phyloP scores from a whole-genome alignment of 2,329 filamentous ascomycete genomes.

The Stagonosporopsis chrysanthemi region DNA sequence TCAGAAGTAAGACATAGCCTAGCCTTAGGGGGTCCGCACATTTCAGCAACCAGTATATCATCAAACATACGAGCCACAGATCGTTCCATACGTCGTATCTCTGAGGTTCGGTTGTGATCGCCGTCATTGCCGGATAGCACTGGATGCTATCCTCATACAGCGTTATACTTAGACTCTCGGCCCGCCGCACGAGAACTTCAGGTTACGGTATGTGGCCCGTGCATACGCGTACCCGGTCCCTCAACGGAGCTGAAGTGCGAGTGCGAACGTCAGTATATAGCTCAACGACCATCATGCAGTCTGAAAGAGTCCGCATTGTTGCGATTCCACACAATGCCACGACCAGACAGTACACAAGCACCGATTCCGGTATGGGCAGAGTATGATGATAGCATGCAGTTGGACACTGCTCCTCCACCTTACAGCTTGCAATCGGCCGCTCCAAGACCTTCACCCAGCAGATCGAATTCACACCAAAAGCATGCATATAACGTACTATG shows the following conservation, averaged over 20 bases:
- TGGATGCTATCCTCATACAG: neutral
- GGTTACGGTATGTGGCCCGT: neutral
- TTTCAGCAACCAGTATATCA: too few relatives aligned
- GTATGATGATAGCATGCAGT: conserved; percentile 2
- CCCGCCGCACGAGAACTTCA: neutral
- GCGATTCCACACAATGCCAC: neutral
- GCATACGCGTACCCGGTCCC: conserved; percentile 17
- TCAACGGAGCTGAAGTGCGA: neutral
- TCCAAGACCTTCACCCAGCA: neutral
- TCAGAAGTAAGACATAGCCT: too few relatives aligned
- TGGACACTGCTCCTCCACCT: conserved; percentile 6
- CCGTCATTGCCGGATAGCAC: neutral
- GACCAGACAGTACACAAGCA: conserved; percentile 8
- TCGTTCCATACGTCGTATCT: neutral
- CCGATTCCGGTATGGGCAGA: conserved; percentile 10
- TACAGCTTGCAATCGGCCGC: neutral
- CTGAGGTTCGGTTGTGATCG: neutral
- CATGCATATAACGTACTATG: neutral
- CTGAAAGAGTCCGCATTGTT: neutral
- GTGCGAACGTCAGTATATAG: neutral
- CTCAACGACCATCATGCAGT: neutral
- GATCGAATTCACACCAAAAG: neutral
- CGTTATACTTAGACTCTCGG: neutral
- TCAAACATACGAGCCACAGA: neutral
- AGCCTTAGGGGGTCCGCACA: too few relatives aligned